A percentile compares a stretch with the other conserved stretches of the same genome.
These are phyloP conservation scores for Dissoconium aciculare DNA, from an alignment of 2,329 filamentous ascomycete species.

Conservation along the genomic window DNA sequence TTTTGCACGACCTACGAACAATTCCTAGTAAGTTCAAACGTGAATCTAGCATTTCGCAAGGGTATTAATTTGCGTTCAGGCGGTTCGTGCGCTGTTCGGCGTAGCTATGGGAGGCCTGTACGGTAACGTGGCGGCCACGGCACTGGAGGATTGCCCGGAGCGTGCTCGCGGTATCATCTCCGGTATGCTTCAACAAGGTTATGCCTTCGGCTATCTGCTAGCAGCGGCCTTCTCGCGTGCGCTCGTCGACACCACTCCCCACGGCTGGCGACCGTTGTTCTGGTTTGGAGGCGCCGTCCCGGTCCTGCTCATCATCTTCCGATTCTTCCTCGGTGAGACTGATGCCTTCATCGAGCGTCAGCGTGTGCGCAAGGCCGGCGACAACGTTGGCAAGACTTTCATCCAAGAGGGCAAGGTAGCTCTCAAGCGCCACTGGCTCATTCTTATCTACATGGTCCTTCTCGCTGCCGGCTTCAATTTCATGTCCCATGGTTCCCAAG, in stretches of 20 bases:
- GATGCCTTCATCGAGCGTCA: conserved; percentile 54
- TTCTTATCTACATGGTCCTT: conserved; percentile 67
- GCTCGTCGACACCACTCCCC: conserved; percentile 59
- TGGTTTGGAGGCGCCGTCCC: conserved; percentile 81
- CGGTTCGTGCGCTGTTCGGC: conserved; percentile 44
- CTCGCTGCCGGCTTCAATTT: conserved; percentile 90
- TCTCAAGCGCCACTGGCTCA: conserved; percentile 61
- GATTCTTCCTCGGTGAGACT: conserved; percentile 66
- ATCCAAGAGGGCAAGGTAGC: conserved; percentile 64
- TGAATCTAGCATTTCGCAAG: background rate
- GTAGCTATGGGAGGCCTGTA: conserved; percentile 51
- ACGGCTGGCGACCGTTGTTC: conserved; percentile 72
- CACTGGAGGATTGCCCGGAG: conserved; percentile 46
- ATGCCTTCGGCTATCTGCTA: conserved; percentile 50
- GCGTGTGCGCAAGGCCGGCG: conserved; percentile 44
- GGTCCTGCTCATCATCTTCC: conserved; percentile 64
- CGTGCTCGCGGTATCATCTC: conserved; percentile 45
- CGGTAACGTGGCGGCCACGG: conserved; percentile 47
- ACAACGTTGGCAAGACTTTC: conserved; percentile 52
- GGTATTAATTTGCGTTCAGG: conserved; percentile 15
- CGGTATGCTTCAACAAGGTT: conserved; percentile 48
- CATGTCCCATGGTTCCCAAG: conserved; percentile 66
- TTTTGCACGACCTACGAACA: conserved; percentile 44
- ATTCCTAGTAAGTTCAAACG: conserved; percentile 30
- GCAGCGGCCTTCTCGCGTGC: conserved; percentile 33